Evolutionary conservation across 805 yeast species (phyloP).

Genomic region (Sungouiella blattae): DNA sequence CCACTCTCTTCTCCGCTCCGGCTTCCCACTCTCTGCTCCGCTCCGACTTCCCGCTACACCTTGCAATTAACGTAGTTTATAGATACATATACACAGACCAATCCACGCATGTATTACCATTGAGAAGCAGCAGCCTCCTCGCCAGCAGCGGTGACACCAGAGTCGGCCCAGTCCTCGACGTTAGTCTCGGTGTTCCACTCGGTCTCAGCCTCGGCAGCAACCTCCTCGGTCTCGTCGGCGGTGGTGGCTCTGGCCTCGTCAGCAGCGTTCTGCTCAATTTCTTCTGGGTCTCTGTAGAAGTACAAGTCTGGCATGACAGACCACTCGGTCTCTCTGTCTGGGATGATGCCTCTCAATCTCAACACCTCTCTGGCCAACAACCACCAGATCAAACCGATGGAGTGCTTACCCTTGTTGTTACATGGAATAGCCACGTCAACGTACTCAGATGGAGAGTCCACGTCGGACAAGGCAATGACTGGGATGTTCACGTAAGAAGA

Average conservation of each 20-base stretch:
- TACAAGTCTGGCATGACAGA: slow-evolving; percentile 99
- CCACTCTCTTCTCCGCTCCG: too few relatives aligned
- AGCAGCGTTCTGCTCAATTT: slow-evolving; percentile 78
- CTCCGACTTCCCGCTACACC: too few relatives aligned
- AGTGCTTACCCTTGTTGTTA: slow-evolving; percentile 99
- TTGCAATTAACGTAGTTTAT: slow-evolving; percentile 19
- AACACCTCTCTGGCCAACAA: slow-evolving; percentile 98
- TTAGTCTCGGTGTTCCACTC: slow-evolving; percentile 58
- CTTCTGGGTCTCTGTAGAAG: slow-evolving; percentile 99
- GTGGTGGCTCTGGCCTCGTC: slow-evolving; percentile 45
- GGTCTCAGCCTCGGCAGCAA: slow-evolving; percentile 53
- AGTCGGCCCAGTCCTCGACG: slow-evolving; percentile 64
- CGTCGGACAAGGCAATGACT: slow-evolving; percentile 97
- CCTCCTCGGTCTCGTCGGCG: slow-evolving; percentile 58
- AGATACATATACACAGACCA: slow-evolving; percentile 20
- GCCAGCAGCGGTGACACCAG: slow-evolving; percentile 54
- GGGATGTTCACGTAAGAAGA: slow-evolving; percentile 99
- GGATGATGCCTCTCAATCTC: slow-evolving; percentile 96
- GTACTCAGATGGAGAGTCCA: slow-evolving; percentile 96
- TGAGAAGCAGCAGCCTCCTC: slow-evolving; percentile 70
- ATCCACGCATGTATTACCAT: slow-evolving; percentile 30
- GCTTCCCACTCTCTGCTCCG: too few relatives aligned
- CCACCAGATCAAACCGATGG: slow-evolving; percentile 99
- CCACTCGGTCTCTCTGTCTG: slow-evolving; percentile 97
- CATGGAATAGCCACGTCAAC: slow-evolving; percentile 99